A percentile compares a stretch with the other conserved stretches of the same genome.
These are phyloP conservation scores for Debaryomycetaceae sp. DNA, from an alignment of 1,139 yeast species.

Conservation along the genomic window DNA sequence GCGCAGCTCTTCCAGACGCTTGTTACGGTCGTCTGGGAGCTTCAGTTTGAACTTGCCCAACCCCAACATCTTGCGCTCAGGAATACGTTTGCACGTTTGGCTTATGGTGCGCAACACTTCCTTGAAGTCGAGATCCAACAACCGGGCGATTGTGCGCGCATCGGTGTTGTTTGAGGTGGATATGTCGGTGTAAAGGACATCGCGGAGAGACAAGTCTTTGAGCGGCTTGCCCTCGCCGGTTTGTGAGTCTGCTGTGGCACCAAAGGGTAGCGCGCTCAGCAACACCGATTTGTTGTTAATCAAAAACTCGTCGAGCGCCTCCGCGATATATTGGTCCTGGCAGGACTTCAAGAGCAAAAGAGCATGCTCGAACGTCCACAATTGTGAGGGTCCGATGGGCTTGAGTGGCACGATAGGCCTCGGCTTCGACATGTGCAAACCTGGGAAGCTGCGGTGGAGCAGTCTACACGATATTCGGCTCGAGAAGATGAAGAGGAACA, in stretches of 20 bases:
- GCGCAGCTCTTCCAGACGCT: constrained; percentile 25
- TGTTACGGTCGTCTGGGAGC: constrained; percentile 34
- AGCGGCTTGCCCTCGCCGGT: constrained; percentile 9
- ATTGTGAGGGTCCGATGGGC: constrained; percentile 35
- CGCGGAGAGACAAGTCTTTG: constrained; percentile 33
- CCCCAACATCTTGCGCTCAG: constrained; percentile 22
- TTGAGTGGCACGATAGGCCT: constrained; percentile 19
- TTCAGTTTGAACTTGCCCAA: constrained; percentile 26
- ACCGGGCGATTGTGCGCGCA: constrained; percentile 36
- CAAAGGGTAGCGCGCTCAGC: constrained; percentile 34
- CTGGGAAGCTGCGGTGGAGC: too few relatives aligned
- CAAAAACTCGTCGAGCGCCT: constrained; percentile 45
- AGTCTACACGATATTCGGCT: too few relatives aligned
- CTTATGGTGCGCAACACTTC: constrained; percentile 46
- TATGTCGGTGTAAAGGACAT: constrained; percentile 34
- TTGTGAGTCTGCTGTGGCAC: constrained; percentile 5
- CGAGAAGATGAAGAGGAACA: too few relatives aligned
- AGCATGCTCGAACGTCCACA: constrained; percentile 44
- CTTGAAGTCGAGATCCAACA: constrained; percentile 29
- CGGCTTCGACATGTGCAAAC: constrained; percentile 4
- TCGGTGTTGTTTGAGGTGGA: constrained; percentile 26
- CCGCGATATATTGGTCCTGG: constrained; percentile 29
- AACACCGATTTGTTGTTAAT: constrained; percentile 28
- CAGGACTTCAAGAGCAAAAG: constrained; percentile 28
- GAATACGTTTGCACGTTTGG: constrained; percentile 35